Percentiles rank a stretch among this genome's conserved stretches.
Evolutionary conservation across 306 rosid genomes (phyloP).

Genomic region (Ceratonia siliqua): DNA sequence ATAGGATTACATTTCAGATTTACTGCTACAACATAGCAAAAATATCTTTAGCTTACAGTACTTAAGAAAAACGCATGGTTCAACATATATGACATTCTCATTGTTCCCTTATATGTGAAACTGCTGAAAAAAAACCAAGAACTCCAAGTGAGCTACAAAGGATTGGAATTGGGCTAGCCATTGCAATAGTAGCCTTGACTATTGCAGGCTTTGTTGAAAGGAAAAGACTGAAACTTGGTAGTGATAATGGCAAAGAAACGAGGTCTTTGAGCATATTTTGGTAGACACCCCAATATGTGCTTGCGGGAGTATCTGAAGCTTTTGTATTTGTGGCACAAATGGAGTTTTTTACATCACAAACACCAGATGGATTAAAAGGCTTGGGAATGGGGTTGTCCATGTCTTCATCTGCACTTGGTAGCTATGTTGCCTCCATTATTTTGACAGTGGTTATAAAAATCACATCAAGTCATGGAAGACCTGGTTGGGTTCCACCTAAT

Average conservation of each 20-base stretch:
- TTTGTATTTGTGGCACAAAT: slow-evolving; percentile 58
- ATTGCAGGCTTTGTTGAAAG: slow-evolving; percentile 55
- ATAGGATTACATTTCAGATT: too few species aligned
- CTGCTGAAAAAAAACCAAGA: slow-evolving; percentile 45
- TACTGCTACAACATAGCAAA: too few species aligned
- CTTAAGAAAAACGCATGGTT: too few species aligned
- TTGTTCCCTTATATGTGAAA: slow-evolving; percentile 42
- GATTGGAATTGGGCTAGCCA: slow-evolving; percentile 54
- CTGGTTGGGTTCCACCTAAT: slow-evolving; percentile 67
- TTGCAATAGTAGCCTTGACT: slow-evolving; percentile 46
- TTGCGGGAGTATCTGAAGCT: slow-evolving; percentile 60
- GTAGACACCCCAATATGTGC: slow-evolving; percentile 64
- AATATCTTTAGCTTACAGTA: too few species aligned
- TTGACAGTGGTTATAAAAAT: slow-evolving; percentile 52
- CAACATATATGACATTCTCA: slow-evolving; percentile 44
- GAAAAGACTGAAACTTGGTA: slow-evolving; percentile 38
- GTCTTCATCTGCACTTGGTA: slow-evolving; percentile 60
- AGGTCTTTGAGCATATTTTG: slow-evolving; percentile 62
- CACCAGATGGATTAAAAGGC: slow-evolving; percentile 61
- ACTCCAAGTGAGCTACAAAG: slow-evolving; percentile 49
- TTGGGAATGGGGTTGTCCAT: slow-evolving; percentile 59
- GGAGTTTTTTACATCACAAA: slow-evolving; percentile 56
- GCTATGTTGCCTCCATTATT: slow-evolving; percentile 53
- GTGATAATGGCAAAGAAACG: slow-evolving; percentile 29
- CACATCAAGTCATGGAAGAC: slow-evolving; percentile 43